phyloP scores from a whole-genome alignment of 1,284 basidiomycete genomes.

The Termitomyces sp. region DNA sequence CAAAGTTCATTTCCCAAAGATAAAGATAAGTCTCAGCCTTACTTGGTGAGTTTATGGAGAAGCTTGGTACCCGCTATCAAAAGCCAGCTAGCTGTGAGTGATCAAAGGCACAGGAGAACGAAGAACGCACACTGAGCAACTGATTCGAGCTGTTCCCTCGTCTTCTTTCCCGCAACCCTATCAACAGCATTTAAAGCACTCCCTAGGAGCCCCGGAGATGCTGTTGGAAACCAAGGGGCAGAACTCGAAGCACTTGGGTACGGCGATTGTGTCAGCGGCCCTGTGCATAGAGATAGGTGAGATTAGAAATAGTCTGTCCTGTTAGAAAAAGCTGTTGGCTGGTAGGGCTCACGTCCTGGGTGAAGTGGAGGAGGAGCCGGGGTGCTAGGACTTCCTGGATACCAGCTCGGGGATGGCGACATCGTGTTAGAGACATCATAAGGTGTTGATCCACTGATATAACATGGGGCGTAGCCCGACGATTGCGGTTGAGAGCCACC shows the following conservation, averaged over 20 bases:
- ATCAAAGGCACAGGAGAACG: conserved; percentile 5
- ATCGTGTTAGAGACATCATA: conserved; percentile 11
- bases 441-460: conserved; percentile 11
- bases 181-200: conserved; percentile 36
- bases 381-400: conserved; percentile 15
- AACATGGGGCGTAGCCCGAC: conserved; percentile 14
- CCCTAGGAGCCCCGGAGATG: conserved; percentile 26
- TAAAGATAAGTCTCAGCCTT: conserved; percentile 3
- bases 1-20: not conserved
- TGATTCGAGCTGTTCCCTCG: conserved; percentile 37
- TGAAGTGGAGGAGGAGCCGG: conserved; percentile 26
- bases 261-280: conserved; percentile 18
- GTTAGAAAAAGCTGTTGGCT: not conserved
- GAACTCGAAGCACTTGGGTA: conserved; percentile 18
- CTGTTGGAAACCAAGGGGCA: conserved; percentile 21
- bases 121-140: conserved; percentile 35
- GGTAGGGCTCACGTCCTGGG: conserved; percentile 29
- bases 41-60: conserved; percentile 37
- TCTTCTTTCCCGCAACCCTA: conserved; percentile 39
- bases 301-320: conserved; percentile 14
- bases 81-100: conserved; percentile 5
- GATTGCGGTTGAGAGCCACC: conserved; percentile 12
- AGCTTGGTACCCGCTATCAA: conserved; percentile 35
- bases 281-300: conserved; percentile 16
- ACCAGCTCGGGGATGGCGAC: conserved; percentile 14